Percentiles rank a stretch among this genome's conserved stretches.
phyloP scores from a whole-genome alignment of 2,329 filamentous ascomycete species.

The Nemania sp. region DNA sequence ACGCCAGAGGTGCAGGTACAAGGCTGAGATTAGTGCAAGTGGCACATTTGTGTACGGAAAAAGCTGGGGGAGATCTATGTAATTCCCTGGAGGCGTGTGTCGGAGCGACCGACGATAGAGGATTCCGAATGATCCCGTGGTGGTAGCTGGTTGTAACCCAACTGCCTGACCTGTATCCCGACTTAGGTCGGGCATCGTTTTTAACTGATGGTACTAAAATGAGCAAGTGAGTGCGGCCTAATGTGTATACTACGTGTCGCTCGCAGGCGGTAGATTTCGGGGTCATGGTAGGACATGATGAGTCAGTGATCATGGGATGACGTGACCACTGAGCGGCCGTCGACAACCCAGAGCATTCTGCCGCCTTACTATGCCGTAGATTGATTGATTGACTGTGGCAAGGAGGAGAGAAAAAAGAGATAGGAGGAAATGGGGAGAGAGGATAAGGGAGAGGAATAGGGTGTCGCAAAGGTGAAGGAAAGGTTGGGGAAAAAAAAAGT shows the following conservation, averaged over 20 bases:
- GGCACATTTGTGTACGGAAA: background rate
- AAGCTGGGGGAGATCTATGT: background rate
- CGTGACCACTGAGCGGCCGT: background rate
- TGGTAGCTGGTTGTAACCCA: constrained; percentile 9
- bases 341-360: background rate
- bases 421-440: background rate
- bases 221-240: background rate
- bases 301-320: background rate
- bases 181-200: background rate
- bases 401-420: background rate
- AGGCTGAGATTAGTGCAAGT: constrained; percentile 30
- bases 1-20: constrained; percentile 36
- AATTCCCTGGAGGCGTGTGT: background rate
- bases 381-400: background rate
- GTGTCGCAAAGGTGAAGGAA: background rate
- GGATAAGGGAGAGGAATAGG: background rate
- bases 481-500: background rate
- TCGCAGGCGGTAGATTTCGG: background rate
- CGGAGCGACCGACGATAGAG: constrained; percentile 12
- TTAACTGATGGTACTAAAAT: background rate
- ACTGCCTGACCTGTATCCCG: background rate
- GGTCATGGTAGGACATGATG: background rate
- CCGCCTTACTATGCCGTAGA: background rate
- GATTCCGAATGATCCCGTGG: constrained; percentile 16
- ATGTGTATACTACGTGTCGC: background rate